Base-by-base conservation (phyloP, 495 filamentous ascomycete species). In the Aspergillus olivimuriae region DNA sequence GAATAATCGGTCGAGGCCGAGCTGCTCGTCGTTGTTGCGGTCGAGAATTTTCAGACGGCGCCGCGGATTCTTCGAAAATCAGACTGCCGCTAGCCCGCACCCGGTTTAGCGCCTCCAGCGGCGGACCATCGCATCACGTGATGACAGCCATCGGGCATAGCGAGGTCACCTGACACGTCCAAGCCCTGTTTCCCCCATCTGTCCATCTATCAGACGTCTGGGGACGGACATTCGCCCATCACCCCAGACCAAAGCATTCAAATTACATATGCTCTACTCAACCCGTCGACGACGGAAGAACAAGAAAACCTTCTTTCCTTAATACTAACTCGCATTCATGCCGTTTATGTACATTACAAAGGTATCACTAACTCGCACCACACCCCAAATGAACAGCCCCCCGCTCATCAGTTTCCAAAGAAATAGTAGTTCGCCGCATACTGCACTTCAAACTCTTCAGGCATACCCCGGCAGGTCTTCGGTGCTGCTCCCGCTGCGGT, bases 401-500 rank as follows among this genome's bases (percentile, higher is more conserved):
- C 20, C 23, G 48, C 52, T 10, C 18, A 55, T 30, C 50, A 66
- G 21, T 72, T 72, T 10, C 65, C 66, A 57, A 55, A 77, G 45
- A 77, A 66, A 50, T 67, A 77, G 37, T 89, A 97, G 70, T 88
- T 80, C 6, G 91, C 80, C 10, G 87, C 73, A 65, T 98, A 98
- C 58, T 88, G 70, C 24, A 94, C 76, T 38, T 78, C 60, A 49
- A 98, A 90, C 4, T 55, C 39, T 21, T 66, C 61, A 1, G 71
- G 60, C 73, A 78, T 69, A 1, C 82, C 84, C 28, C 77, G 56
- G 61, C 92, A 98, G 1, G 79, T 89, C 26, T 74, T 66, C 0
- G 92, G 89, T 1, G 87, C 57, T n/a, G 68, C 73, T 14, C 92
- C 92, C 8, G 88, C 88, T 2, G 81, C 88, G 1, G 92, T 98